phyloP scores from a whole-genome alignment of 257 asterid genomes.

The Nicotiana noctiflora region DNA sequence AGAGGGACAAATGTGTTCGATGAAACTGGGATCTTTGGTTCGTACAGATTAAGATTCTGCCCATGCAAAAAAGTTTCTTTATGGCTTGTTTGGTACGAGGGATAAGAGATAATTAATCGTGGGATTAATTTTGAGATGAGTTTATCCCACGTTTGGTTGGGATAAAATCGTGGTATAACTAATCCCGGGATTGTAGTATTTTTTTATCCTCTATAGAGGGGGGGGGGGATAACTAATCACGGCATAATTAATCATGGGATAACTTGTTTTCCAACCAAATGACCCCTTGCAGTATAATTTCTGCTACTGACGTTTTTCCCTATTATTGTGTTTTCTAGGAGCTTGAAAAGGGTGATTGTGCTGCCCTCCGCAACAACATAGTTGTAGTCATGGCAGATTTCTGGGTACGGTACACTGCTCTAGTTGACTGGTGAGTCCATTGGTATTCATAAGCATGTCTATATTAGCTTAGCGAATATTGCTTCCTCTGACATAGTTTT shows the following conservation, averaged over 20 bases:
- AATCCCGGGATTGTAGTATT: no score
- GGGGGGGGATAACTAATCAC: no score
- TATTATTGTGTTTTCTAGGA: slow-evolving; percentile 39
- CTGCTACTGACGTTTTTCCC: background rate
- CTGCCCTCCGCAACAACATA: slow-evolving; percentile 80
- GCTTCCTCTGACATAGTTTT: background rate
- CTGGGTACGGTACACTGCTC: slow-evolving; percentile 90
- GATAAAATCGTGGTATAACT: no score
- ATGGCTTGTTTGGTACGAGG: no score
- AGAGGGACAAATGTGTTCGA: background rate
- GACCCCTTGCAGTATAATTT: background rate
- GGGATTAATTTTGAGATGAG: no score
- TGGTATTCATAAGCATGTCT: background rate
- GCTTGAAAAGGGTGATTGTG: slow-evolving; percentile 80
- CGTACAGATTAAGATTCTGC: background rate
- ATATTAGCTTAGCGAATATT: background rate
- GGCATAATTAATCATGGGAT: no score
- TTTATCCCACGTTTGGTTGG: no score
- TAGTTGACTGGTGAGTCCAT: slow-evolving; percentile 76
- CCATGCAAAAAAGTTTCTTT: background rate
- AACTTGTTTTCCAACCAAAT: no score
- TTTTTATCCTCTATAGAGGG: no score
- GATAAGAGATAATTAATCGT: no score
- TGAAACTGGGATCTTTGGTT: background rate
- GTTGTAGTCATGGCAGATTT: slow-evolving; percentile 90